Evolutionary conservation across 768 basidiomycete species (phyloP).

Genomic region (Podaxis mareebaensis): DNA sequence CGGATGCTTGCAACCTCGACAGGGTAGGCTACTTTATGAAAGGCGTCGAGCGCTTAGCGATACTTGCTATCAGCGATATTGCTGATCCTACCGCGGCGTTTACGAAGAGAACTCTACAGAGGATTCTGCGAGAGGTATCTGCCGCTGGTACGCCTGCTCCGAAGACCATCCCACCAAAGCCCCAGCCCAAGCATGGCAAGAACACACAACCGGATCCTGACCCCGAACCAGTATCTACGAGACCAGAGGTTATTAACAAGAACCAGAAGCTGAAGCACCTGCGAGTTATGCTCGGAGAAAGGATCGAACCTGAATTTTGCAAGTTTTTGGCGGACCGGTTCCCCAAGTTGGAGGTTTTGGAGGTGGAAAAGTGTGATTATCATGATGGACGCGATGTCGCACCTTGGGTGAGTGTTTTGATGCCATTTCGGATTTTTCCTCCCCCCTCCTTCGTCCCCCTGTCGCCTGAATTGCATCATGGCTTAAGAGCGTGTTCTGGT

Average conservation of each 20-base stretch:
- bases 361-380: constrained; percentile 44
- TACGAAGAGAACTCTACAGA: constrained; percentile 31
- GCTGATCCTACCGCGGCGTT: constrained; percentile 34
- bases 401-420: constrained; percentile 35
- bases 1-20: constrained; percentile 36
- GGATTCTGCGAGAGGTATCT: constrained; percentile 32
- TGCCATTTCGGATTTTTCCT: background rate
- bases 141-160: constrained; percentile 13
- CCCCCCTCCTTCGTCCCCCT: background rate
- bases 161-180: constrained; percentile 13
- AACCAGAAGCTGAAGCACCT: constrained; percentile 28
- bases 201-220: background rate
- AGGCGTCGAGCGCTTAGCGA: constrained; percentile 32
- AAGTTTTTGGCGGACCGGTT: constrained; percentile 32
- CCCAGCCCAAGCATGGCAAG: constrained; percentile 6
- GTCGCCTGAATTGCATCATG: background rate
- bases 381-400: constrained; percentile 38
- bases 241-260: constrained; percentile 17
- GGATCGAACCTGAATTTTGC: constrained; percentile 34
- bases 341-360: constrained; percentile 36
- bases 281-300: constrained; percentile 42
- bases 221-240: background rate
- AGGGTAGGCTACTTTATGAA: constrained; percentile 31
- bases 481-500: constrained; percentile 30
- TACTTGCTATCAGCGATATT: constrained; percentile 37